Conservation (phyloP, 129 eudicot genomes). For the Arctium minus region DNA sequence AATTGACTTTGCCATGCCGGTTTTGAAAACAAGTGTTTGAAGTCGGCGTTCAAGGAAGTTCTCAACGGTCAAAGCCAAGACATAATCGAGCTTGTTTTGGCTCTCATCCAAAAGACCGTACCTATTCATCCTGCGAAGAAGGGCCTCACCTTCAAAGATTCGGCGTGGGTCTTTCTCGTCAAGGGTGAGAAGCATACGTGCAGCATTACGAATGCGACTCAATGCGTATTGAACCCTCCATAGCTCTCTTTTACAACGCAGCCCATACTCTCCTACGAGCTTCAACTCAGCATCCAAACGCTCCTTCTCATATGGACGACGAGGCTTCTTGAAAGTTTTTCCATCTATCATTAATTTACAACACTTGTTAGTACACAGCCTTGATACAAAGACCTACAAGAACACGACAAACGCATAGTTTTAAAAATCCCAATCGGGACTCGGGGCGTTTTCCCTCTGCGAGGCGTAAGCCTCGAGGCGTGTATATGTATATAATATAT, state of each 20-base stretch:
- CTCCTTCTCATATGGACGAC: conserved; percentile 49
- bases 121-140: conserved; percentile 44
- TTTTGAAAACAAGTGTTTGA: conserved; percentile 40
- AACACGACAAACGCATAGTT: not conserved
- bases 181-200: conserved; percentile 36
- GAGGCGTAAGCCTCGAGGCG: too few relatives aligned
- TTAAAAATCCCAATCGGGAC: too few relatives aligned
- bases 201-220: conserved; percentile 49
- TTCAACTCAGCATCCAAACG: conserved; percentile 42
- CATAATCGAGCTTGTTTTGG: conserved; percentile 47
- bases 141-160: conserved; percentile 48
- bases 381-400: not conserved
- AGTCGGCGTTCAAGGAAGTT: conserved; percentile 43
- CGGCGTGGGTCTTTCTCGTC: conserved; percentile 39
- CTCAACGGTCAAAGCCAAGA: conserved; percentile 48
- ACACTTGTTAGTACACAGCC: not conserved
- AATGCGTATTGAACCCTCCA: conserved; percentile 44
- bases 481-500: too few relatives aligned
- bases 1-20: conserved; percentile 42
- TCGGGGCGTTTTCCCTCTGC: too few relatives aligned
- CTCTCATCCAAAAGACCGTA: conserved; percentile 18
- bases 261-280: conserved; percentile 42
- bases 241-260: conserved; percentile 43
- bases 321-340: conserved; percentile 50
- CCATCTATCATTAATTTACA: conserved; percentile 23